Evolutionary conservation across 2,329 filamentous ascomycete species (phyloP).

Genomic region (Polychaeton citri): DNA sequence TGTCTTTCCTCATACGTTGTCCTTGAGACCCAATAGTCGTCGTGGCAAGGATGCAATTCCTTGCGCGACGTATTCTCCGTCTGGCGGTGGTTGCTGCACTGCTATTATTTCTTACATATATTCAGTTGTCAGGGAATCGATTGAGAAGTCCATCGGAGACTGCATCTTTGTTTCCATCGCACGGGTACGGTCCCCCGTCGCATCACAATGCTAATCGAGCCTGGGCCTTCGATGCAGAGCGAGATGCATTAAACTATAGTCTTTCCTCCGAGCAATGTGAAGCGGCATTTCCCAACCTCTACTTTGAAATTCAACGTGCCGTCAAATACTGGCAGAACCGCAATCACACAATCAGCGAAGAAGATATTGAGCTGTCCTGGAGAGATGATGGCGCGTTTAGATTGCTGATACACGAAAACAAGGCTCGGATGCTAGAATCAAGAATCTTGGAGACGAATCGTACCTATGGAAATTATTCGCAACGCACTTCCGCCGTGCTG

Average conservation of each 20-base stretch:
- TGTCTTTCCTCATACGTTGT: too few species aligned
- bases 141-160: too few species aligned
- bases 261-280: constrained; percentile 13
- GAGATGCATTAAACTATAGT: constrained; percentile 8
- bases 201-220: too few species aligned
- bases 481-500: constrained; percentile 24
- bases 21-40: too few species aligned
- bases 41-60: too few species aligned
- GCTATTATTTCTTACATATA: too few species aligned
- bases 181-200: too few species aligned
- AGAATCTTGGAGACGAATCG: constrained; percentile 13
- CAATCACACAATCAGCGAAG: constrained; percentile 7
- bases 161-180: too few species aligned
- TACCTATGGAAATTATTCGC: constrained; percentile 11
- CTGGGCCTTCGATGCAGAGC: constrained; percentile 5
- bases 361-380: constrained; percentile 12
- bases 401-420: constrained; percentile 16
- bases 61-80: too few species aligned
- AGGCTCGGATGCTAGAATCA: too few species aligned
- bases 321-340: constrained; percentile 9
- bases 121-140: too few species aligned
- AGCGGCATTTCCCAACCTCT: constrained; percentile 14
- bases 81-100: too few species aligned
- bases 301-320: constrained; percentile 16
- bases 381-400: constrained; percentile 12